Conservation (phyloP, 768 basidiomycete genomes). For the Suillus clintonianus region DNA sequence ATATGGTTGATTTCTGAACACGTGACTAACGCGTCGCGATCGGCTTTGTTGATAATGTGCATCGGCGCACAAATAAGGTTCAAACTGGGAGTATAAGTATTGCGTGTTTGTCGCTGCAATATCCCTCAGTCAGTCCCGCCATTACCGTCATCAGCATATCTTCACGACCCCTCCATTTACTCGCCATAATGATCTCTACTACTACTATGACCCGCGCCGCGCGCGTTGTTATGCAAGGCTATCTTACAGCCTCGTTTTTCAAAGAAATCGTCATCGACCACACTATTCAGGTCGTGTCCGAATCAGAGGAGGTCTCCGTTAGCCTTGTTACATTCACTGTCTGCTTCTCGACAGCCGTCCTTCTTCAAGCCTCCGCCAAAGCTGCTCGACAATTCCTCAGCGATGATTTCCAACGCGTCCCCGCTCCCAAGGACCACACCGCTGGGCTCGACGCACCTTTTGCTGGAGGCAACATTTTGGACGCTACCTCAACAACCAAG, state of each 20-base stretch:
- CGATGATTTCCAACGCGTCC: not conserved
- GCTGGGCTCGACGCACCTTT: not conserved
- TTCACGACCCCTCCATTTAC: not conserved
- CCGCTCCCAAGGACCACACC: not conserved
- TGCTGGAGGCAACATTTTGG: not conserved
- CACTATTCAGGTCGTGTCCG: not conserved
- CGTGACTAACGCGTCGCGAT: not conserved
- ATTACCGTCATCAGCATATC: not conserved
- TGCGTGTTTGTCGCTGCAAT: not conserved
- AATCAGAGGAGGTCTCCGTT: not conserved
- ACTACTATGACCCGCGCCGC: not conserved
- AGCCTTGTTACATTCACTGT: not conserved
- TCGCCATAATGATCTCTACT: not conserved
- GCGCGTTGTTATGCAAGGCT: not conserved
- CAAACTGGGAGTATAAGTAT: not conserved
- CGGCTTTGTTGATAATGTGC: not conserved
- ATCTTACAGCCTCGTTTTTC: not conserved
- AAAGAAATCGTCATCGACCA: not conserved
- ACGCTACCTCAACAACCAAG: not conserved
- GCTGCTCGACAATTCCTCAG: not conserved
- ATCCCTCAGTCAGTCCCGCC: not conserved
- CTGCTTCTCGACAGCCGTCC: not conserved
- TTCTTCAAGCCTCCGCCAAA: not conserved
- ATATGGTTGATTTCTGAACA: not conserved
- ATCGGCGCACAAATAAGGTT: not conserved